These are phyloP conservation scores for Porcisia deanei DNA, from an alignment of 208 protist genomes.

Conservation along the genomic window DNA sequence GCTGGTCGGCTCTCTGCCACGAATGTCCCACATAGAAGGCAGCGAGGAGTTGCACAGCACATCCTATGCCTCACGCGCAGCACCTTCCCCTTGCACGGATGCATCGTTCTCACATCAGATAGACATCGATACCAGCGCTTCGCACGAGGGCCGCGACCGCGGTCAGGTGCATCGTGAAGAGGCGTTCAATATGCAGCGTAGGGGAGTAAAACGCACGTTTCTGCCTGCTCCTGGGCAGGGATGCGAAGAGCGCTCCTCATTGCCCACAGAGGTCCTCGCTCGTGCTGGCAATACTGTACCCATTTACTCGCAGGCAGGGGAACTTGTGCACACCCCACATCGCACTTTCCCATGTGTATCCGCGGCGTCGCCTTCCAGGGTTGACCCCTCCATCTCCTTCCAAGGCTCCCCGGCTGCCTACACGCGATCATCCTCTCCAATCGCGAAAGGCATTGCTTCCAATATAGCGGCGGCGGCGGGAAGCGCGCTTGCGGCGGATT, in stretches of 20 bases:
- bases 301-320: neutral
- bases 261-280: neutral
- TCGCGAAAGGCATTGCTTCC: neutral
- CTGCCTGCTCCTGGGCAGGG: neutral
- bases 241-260: neutral
- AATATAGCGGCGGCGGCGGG: neutral
- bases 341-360: neutral
- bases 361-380: neutral
- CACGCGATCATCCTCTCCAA: neutral
- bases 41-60: neutral
- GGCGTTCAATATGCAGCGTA: neutral
- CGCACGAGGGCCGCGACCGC: neutral
- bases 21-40: neutral
- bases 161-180: neutral
- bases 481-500: neutral
- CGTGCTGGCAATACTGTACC: neutral
- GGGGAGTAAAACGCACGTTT: neutral
- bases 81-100: neutral
- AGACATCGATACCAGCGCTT: neutral
- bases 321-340: slow-evolving; percentile 10
- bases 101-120: neutral
- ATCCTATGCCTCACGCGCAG: neutral
- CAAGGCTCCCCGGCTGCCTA: neutral
- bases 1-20: neutral
- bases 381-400: neutral